These are phyloP conservation scores for Xylaria acuta DNA, from an alignment of 495 filamentous ascomycete species.

Conservation along the genomic window DNA sequence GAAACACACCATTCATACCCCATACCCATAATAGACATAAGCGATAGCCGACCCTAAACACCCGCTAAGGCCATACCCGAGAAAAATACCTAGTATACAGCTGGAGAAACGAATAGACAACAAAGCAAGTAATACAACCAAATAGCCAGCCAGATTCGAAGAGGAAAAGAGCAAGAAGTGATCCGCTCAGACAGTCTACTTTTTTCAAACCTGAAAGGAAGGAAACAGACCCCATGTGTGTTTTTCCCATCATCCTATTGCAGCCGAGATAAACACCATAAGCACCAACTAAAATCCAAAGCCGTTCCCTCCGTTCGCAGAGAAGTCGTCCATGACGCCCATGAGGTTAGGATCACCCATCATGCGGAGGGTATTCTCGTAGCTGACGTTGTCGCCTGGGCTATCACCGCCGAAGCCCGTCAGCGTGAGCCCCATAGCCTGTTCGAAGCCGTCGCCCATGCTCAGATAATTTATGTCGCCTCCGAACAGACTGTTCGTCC, in stretches of 20 bases:
- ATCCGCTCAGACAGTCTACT: background rate
- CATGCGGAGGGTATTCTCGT: conserved; percentile 41
- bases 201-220: background rate
- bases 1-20: background rate
- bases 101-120: background rate
- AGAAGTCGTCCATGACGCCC: conserved; percentile 5
- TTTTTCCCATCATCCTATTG: background rate
- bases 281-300: background rate
- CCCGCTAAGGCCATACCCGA: background rate
- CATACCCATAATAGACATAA: background rate
- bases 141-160: background rate
- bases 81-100: background rate
- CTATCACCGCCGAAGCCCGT: conserved; percentile 44
- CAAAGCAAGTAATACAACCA: background rate
- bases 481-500: conserved; percentile 39
- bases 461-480: conserved; percentile 46
- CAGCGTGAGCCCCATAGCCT: conserved; percentile 59
- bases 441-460: conserved; percentile 54
- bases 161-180: background rate
- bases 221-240: background rate
- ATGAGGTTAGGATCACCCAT: conserved; percentile 32
- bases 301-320: background rate
- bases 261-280: background rate
- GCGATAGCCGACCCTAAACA: background rate
- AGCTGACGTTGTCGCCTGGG: conserved; percentile 33